Evolutionary conservation across 768 basidiomycete genomes (phyloP).

Genomic region (Boletus tylopilopsis): DNA sequence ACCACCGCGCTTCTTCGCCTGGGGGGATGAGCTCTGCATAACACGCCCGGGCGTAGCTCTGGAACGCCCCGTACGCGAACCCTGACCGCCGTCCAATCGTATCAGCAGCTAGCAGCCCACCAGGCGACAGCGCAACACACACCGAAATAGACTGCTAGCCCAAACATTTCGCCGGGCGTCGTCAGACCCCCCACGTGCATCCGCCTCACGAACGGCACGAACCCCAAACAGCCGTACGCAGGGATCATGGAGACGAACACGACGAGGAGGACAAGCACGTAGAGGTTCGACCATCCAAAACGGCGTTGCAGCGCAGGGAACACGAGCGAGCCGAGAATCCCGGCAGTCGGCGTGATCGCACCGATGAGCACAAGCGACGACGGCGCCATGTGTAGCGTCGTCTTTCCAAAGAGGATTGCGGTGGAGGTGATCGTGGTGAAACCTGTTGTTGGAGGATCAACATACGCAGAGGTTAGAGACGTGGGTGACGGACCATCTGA

Average conservation of each 20-base stretch:
- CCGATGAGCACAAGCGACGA: conserved; percentile 78
- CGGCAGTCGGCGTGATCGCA: conserved; percentile 69
- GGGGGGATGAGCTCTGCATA: conserved; percentile 86
- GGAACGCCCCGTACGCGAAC: conserved; percentile 84
- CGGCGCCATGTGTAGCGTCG: conserved; percentile 74
- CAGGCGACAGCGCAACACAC: not conserved
- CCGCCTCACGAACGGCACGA: conserved; percentile 52
- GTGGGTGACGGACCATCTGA: conserved; percentile 75
- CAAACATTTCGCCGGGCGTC: conserved; percentile 82
- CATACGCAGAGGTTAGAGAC: too few relatives aligned
- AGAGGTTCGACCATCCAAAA: conserved; percentile 61
- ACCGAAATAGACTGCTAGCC: conserved; percentile 81
- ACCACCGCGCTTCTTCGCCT: conserved; percentile 90
- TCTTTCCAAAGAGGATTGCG: conserved; percentile 90
- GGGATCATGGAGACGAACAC: conserved; percentile 64
- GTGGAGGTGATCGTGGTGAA: conserved; percentile 93
- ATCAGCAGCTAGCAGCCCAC: too few relatives aligned
- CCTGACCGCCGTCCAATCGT: conserved; percentile 42
- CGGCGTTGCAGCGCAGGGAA: conserved; percentile 74
- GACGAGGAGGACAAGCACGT: conserved; percentile 65
- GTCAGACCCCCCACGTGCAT: conserved; percentile 67
- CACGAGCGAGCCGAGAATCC: conserved; percentile 79
- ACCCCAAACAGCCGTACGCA: conserved; percentile 79
- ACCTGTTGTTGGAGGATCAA: conserved; percentile 30
- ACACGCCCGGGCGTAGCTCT: conserved; percentile 82